Base-by-base conservation (phyloP, 1,284 basidiomycete species). In the Grifola frondosa region DNA sequence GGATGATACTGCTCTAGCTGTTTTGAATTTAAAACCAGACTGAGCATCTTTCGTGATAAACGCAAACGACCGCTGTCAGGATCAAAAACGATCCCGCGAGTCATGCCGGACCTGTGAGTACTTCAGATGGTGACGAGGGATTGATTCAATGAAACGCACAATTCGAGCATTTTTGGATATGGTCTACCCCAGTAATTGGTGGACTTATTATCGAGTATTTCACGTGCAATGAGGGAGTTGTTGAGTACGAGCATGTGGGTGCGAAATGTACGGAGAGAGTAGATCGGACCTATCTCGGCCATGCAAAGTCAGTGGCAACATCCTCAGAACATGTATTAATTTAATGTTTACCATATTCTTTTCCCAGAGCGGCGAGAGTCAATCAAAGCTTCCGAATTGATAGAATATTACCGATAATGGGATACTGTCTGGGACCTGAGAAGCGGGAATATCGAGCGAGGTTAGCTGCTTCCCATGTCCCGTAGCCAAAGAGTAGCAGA, bases 131-230 rank as follows among this genome's bases (percentile, higher is more conserved):
- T 4, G 7, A n/a, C 8, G n/a, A 2, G 21, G 4, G 15, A 13
- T 16, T 13, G 29, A 10, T n/a, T 7, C 15, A 12, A 21, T 5
- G 30, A 16, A 13, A 32, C 43, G 12, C 19, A 53, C 48, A 53
- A 28, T 16, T 49, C 48, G 16, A 50, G 32, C 22, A 50, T 53
- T 43, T 48, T 53, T 7, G 48, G 52, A 6, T 45, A 29, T 8
- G 41, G 46, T 1, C 48, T 26, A 22, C 45, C 48, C 3, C 45
- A 35, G 25, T 53, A 53, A 16, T 42, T 29, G 4, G 37, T 40
- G 4, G 40, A 50, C 31, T 44, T 44, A 25, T 28, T 30, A 9
- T 50, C 46, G n/a, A 53, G 37, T 9, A 50, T 23, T 17, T 48
- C 46, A 13, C 48, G 52, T 10, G 46, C 52, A 0, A 43, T 34